Evolutionary conservation across 2,329 filamentous ascomycete species (phyloP).

Genomic region (Paramyrothecium sp.): DNA sequence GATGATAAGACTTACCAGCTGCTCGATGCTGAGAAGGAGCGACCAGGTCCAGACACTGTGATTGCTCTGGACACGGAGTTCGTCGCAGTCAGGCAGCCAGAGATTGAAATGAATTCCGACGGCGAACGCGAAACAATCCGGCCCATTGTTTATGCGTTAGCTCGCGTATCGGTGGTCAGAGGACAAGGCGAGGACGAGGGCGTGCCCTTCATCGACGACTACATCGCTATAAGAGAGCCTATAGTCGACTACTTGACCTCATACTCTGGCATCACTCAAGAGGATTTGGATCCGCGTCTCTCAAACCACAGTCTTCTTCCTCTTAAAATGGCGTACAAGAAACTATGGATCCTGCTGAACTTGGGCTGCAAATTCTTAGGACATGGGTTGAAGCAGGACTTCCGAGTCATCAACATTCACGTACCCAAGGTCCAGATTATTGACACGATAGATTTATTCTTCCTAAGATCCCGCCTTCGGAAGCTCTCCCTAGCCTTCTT

Average conservation of each 20-base stretch:
- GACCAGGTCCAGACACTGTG: slow-evolving; percentile 68
- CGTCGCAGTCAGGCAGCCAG: slow-evolving; percentile 85
- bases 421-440: slow-evolving; percentile 88
- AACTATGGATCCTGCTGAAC: slow-evolving; percentile 94
- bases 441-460: slow-evolving; percentile 91
- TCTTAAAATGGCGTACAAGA: slow-evolving; percentile 93
- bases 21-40: slow-evolving; percentile 59
- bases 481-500: slow-evolving; percentile 89
- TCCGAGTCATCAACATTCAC: slow-evolving; percentile 97
- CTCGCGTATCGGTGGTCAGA: slow-evolving; percentile 87
- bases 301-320: slow-evolving; percentile 81
- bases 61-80: slow-evolving; percentile 96
- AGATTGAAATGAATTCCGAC: slow-evolving; percentile 95
- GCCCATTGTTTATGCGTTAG: slow-evolving; percentile 85
- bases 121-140: slow-evolving; percentile 87
- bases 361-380: slow-evolving; percentile 92
- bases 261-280: slow-evolving; percentile 85
- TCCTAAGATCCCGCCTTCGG: slow-evolving; percentile 75
- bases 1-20: slow-evolving; percentile 56
- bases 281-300: slow-evolving; percentile 78
- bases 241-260: slow-evolving; percentile 95
- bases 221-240: slow-evolving; percentile 85
- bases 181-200: slow-evolving; percentile 77
- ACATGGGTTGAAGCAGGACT: slow-evolving; percentile 91
- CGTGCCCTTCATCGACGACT: slow-evolving; percentile 92